Base-by-base conservation (phyloP, 2,329 filamentous ascomycete genomes). In the Plectosphaerella cucumerina region DNA sequence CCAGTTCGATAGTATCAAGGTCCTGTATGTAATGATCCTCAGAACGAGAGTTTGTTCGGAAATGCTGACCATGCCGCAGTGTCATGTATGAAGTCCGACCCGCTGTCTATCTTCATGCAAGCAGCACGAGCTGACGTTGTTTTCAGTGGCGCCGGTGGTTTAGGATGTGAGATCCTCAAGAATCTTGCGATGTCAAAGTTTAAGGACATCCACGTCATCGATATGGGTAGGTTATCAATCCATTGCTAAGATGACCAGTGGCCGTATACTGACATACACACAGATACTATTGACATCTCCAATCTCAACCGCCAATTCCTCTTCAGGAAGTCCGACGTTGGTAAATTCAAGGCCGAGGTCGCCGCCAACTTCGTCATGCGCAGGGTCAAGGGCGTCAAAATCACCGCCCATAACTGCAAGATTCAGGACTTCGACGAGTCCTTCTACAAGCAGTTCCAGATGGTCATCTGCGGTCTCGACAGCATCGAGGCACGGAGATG, bases 231-330 rank as follows among this genome's bases (percentile, higher is more conserved):
- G 77, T 65, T n/a, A 15, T 33, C 20, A 18, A 23, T 35, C 15
- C 23, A 4, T 41, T 31, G 6, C 4, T 31, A 11, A 3, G 26
- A 8, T 31, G 26, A 31, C 26, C 17, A 41, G 15, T 34, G 21
- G 15, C n/a, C 22, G 21, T 12, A 18, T 23, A 21, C 42, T 17
- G 14, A 8, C 20, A 4, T 3, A 31, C 42, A 43, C 42, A 43
- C 58, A 90, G 91, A 99, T 70, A 99, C 93, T 1, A 99, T 99
- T 68, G 94, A 99, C 65, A 93, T 99, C 54, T 97, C 92, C 47
- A 99, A 99, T 67, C 80, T 99, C 20, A 99, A 99, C 70, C 87
- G 94, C 41, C 94, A 99, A 63, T 99, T 99, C 65, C 83, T 99
- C 53, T 99, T 99, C 71, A 89, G 94, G 20, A 82, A 92, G 60